phyloP scores from a whole-genome alignment of 495 filamentous ascomycete genomes.

The Chaetomium tenue region DNA sequence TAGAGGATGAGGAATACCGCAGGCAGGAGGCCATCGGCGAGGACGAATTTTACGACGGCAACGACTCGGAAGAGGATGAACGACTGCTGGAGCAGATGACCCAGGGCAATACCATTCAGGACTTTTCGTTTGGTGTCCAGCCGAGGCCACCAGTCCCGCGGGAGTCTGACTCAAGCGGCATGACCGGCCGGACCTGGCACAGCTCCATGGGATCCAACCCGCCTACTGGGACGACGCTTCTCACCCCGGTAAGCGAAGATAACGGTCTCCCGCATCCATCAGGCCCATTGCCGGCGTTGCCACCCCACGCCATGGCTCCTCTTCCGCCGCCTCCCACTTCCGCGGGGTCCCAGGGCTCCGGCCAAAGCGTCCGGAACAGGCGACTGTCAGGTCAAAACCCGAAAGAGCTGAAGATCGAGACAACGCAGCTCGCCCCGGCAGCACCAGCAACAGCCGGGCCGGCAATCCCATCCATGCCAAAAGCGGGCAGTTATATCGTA shows the following conservation, averaged over 20 bases:
- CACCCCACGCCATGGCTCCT: conserved; percentile 33
- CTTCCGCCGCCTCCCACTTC: conserved; percentile 34
- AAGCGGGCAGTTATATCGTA: conserved; percentile 41
- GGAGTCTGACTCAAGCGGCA: conserved; percentile 83
- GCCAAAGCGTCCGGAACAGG: conserved; percentile 68
- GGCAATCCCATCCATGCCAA: conserved; percentile 45
- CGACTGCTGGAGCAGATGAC: conserved; percentile 91
- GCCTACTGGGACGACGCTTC: conserved; percentile 65
- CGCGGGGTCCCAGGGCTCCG: conserved; percentile 34
- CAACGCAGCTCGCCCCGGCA: conserved; percentile 47
- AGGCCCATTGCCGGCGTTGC: conserved; percentile 40
- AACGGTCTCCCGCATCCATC: conserved; percentile 31
- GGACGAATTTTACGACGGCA: conserved; percentile 55
- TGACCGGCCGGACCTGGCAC: conserved; percentile 82
- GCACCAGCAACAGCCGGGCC: conserved; percentile 41
- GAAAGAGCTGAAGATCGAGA: conserved; percentile 90
- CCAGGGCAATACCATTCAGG: conserved; percentile 79
- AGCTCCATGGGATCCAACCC: conserved; percentile 80
- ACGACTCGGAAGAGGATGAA: conserved; percentile 88
- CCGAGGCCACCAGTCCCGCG: conserved; percentile 76
- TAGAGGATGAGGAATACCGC: conserved; percentile 41
- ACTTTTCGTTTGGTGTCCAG: conserved; percentile 75
- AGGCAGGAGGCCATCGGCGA: conserved; percentile 29
- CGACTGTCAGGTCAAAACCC: conserved; percentile 75
- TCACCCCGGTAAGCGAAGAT: conserved; percentile 77